Percentiles rank a stretch among this genome's conserved stretches.
Conservation (phyloP, 345 rosid species). For the Syzygium oleosum region DNA sequence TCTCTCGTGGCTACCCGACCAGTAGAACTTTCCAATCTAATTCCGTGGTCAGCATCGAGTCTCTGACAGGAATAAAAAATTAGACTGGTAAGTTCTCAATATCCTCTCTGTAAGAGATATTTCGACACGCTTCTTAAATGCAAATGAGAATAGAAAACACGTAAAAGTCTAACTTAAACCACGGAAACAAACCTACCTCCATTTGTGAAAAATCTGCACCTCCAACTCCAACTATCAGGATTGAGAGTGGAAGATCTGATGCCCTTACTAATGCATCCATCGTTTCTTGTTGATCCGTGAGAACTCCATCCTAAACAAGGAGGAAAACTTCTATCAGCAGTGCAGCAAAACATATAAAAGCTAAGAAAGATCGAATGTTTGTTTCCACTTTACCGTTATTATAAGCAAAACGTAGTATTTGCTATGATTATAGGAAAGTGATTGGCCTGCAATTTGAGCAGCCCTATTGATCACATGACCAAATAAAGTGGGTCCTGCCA, state of each 20-base stretch:
- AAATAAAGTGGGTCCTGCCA: slow-evolving; percentile 94
- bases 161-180: background rate
- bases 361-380: background rate
- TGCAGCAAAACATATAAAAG: background rate
- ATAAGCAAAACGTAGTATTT: slow-evolving; percentile 59
- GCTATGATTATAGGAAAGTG: slow-evolving; percentile 40
- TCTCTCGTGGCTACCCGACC: slow-evolving; percentile 71
- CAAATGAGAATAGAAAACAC: background rate
- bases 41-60: slow-evolving; percentile 76
- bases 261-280: slow-evolving; percentile 69
- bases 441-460: slow-evolving; percentile 61
- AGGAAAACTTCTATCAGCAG: background rate
- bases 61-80: slow-evolving; percentile 19
- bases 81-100: background rate
- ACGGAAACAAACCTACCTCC: slow-evolving; percentile 45
- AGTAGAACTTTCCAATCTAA: slow-evolving; percentile 56
- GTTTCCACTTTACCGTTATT: slow-evolving; percentile 31
- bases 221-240: slow-evolving; percentile 81
- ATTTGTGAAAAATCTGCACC: slow-evolving; percentile 69
- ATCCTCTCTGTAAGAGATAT: background rate
- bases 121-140: background rate
- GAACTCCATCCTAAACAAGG: slow-evolving; percentile 64
- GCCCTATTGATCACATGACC: slow-evolving; percentile 78
- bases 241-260: slow-evolving; percentile 83
- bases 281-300: slow-evolving; percentile 70